Evolutionary conservation across 345 rosid species (phyloP).

Genomic region (Chamaenerion angustifolium): DNA sequence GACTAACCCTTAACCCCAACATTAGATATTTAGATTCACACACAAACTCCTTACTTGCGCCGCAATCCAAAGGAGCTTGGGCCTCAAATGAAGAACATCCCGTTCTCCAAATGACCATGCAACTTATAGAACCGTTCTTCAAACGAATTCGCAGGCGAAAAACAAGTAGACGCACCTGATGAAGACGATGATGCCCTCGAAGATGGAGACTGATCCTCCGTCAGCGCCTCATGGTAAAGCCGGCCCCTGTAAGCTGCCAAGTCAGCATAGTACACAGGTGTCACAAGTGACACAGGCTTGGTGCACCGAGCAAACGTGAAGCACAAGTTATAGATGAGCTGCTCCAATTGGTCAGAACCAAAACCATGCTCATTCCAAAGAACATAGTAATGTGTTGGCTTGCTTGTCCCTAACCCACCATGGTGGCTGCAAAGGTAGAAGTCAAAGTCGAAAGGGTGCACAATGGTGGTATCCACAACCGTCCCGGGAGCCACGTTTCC

Average conservation of each 20-base stretch:
- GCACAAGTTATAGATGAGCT: slow-evolving; percentile 64
- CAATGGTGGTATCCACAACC: slow-evolving; percentile 54
- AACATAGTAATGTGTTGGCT: slow-evolving; percentile 69
- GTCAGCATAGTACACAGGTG: slow-evolving; percentile 80
- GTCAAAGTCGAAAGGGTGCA: slow-evolving; percentile 66
- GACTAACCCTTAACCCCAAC: too few species aligned
- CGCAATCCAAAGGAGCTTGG: too few species aligned
- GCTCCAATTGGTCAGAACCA: slow-evolving; percentile 50
- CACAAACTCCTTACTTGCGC: too few species aligned
- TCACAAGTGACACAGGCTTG: slow-evolving; percentile 65
- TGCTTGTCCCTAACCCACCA: slow-evolving; percentile 75
- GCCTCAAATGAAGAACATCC: slow-evolving; percentile 62
- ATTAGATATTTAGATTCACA: too few species aligned
- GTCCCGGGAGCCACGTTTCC: slow-evolving; percentile 72
- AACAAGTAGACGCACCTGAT: slow-evolving; percentile 24
- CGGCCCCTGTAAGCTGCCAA: slow-evolving; percentile 72
- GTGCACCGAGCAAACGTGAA: slow-evolving; percentile 85
- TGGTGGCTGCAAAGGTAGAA: slow-evolving; percentile 73
- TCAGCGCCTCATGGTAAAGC: slow-evolving; percentile 47
- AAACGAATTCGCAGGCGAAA: slow-evolving; percentile 21
- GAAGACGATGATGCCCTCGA: slow-evolving; percentile 14
- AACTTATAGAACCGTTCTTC: slow-evolving; percentile 39
- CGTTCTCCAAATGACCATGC: slow-evolving; percentile 45
- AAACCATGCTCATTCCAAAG: slow-evolving; percentile 64
- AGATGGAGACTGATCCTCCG: slow-evolving; percentile 29